Evolutionary conservation across 495 filamentous ascomycete genomes (phyloP), one percentile per base, ranked within the genome.

Genomic region (Penicillium desertorum): DNA sequence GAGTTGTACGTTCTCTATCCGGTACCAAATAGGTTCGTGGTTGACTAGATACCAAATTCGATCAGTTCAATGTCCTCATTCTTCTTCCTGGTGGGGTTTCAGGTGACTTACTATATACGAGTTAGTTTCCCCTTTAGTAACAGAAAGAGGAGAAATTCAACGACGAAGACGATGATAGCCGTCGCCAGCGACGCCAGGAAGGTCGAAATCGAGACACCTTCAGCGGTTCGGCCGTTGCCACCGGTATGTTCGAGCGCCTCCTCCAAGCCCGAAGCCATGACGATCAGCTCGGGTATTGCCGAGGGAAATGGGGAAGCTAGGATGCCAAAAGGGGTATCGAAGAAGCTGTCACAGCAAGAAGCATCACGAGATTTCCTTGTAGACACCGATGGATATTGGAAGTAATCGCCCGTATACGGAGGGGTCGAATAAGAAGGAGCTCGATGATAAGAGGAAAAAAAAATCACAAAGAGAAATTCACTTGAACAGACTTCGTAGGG

Each of bases 11-110:
- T 74, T 93, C 90, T 72, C 87, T 85, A 72, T 95, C 88, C 12
- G 92, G 89, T 7, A 97, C 93, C 17, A 97, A 82, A 67, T 91
- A 97, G 9, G 92, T 95, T 73, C 91, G 87, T 0, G 92, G 92
- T 77, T 88, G 87, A 67, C 86, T 91, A 62, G 25, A 25, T 25
- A 44, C 45, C 7, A 43, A 44, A 19, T 42, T 44, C 7, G 17
- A 60, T 51, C 17, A 54, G 51, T 45, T 70, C 8, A 50, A n/a
- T 20, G 45, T 17, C 0, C 53, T 20, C 4, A n/a, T 30, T 39
- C 32, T 16, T 11, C 17, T 17, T 14, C 6, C 3, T 2, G 29
- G 39, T 43, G 50, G 22, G 16, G 22, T 30, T 20, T 7, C 49
- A 29, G 34, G 44, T 20, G 29, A 71, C 87, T 65, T 76, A 94